Evolutionary conservation across 2,329 filamentous ascomycete species (phyloP), one percentile per base, ranked within the genome.

Genomic region (Parastagonospora avenae): DNA sequence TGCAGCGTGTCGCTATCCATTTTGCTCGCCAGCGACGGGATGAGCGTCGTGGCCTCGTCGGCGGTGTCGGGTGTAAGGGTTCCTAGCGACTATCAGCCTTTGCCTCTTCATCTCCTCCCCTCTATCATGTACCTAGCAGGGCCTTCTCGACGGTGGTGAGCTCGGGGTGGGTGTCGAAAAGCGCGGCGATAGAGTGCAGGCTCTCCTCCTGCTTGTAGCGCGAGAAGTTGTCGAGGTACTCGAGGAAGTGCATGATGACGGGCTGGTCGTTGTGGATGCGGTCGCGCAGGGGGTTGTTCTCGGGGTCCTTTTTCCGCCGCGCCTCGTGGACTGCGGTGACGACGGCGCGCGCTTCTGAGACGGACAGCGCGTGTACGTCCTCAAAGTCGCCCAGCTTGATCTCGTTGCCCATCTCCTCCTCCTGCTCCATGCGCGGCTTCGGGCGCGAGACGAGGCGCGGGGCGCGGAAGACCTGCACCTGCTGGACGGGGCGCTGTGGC

Each of bases 151-250:
- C 97, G 73, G 92, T 90, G 67, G 91, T 90, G 63, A 99, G 79
- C 71, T 91, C 86, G 58, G 86, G 85, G 70, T 91, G 89, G 51
- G 88, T 84, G 61, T 89, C 89, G 57, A 97, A 82, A 64, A 97
- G 80, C 52, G 91, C 86, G 76, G 96, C 92, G 29, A 97, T 91
- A n/a, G 91, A 90, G 77, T 96, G 90, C 69, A 96, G 90, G 62
- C 94, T 94, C 74, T 96, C 91, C 74, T 93, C 92, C 67, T 92
- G 87, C 78, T 96, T 96, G 83, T 97, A 97, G 31, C 94, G 90
- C 14, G 92, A 89, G 76, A 99, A 99, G 57, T 92, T 87, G 66
- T 96, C 92, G 46, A 97, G 85, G 76, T 99, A 97, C 70, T 92
- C 91, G 60, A 92, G 83, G 24, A 93, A 97, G 74, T 96, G 92